These are phyloP conservation scores for Debaryomyces coudertii DNA, from an alignment of 1,139 yeast genomes.

Conservation along the genomic window DNA sequence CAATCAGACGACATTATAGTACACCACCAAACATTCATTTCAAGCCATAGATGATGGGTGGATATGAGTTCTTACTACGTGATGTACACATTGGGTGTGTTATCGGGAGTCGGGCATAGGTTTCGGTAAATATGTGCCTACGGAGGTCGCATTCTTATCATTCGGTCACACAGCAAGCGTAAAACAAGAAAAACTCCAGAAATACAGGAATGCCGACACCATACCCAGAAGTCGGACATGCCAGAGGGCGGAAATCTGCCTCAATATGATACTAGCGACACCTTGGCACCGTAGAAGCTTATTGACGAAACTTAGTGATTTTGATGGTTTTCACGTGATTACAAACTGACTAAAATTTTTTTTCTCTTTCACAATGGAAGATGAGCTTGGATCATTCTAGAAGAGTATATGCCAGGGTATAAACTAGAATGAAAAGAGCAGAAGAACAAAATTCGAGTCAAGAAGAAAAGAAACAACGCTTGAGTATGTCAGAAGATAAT, in stretches of 20 bases:
- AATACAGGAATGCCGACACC: background rate
- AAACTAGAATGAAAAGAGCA: slow-evolving; percentile 24
- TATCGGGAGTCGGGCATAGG: no score
- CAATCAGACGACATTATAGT: no score
- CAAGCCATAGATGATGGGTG: no score
- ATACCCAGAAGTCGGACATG: background rate
- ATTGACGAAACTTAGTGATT: background rate
- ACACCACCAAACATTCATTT: no score
- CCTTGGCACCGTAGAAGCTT: background rate
- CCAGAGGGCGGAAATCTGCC: no score
- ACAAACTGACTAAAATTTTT: slow-evolving; percentile 1
- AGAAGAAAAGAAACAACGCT: slow-evolving; percentile 22
- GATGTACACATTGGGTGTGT: no score
- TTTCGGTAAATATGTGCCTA: slow-evolving; percentile 4
- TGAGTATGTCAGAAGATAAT: slow-evolving; percentile 16
- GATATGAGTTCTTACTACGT: no score
- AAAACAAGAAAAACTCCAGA: background rate
- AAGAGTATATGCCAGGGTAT: background rate
- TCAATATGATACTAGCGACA: background rate
- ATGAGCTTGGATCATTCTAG: slow-evolving; percentile 5
- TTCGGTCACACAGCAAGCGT: background rate
- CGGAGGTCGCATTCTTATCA: background rate
- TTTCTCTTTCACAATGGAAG: slow-evolving; percentile 2
- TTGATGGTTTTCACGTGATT: slow-evolving; percentile 9
- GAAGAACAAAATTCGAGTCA: slow-evolving; percentile 20